These are phyloP conservation scores for Esteya vermicola DNA, from an alignment of 2,329 filamentous ascomycete genomes.

Conservation along the genomic window DNA sequence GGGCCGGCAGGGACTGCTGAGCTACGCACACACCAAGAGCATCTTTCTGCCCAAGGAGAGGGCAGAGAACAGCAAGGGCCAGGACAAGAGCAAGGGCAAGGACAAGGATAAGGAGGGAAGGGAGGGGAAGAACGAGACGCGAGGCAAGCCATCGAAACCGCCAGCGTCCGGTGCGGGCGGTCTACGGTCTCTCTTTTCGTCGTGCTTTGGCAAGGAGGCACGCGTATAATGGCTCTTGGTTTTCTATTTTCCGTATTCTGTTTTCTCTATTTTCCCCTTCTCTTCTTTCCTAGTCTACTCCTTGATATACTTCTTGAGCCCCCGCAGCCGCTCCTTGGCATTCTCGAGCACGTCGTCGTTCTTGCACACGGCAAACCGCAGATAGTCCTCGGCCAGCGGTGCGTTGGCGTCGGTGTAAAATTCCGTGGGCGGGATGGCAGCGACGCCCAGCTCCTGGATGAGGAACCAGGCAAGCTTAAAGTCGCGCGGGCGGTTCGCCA, in stretches of 20 bases:
- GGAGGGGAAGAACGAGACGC: no score
- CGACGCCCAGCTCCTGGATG: conserved; percentile 91
- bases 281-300: conserved; percentile 1
- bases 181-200: no score
- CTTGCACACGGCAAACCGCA: conserved; percentile 95
- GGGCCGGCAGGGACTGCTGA: no score
- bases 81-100: no score
- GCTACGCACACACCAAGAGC: no score
- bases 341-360: conserved; percentile 70
- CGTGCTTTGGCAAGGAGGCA: no score
- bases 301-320: conserved; percentile 56
- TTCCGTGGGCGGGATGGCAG: conserved; percentile 90
- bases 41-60: no score
- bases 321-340: conserved; percentile 61
- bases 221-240: no score
- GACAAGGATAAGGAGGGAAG: no score
- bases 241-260: conserved; percentile 3
- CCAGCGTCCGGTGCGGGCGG: no score
- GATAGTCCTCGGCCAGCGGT: conserved; percentile 79
- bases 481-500: conserved; percentile 73
- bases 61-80: no score
- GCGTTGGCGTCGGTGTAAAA: conserved; percentile 84
- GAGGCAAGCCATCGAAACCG: no score
- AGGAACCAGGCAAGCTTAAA: conserved; percentile 95
- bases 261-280: neutral